Evolutionary conservation across 1,284 basidiomycete species (phyloP).

Genomic region (Cryptococcus hybrid): DNA sequence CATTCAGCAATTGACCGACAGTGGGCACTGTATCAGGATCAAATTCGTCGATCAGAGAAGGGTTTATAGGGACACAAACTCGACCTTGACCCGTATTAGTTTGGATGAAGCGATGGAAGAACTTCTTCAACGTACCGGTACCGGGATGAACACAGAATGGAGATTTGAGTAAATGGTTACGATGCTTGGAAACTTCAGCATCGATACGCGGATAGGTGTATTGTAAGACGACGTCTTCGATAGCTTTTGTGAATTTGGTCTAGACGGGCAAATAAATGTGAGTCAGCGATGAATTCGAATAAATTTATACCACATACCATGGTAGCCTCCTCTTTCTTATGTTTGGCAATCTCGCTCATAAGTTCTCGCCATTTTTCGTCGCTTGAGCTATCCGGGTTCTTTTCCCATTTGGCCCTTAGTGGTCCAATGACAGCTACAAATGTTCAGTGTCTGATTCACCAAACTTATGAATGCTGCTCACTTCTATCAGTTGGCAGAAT

Average conservation of each 20-base stretch:
- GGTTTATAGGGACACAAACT: slow-evolving; percentile 91
- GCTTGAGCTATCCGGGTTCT: slow-evolving; percentile 58
- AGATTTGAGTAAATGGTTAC: slow-evolving; percentile 96
- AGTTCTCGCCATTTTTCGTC: slow-evolving; percentile 73
- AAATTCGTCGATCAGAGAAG: slow-evolving; percentile 72
- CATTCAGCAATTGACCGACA: slow-evolving; percentile 73
- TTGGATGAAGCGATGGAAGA: neutral
- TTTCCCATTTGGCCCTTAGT: slow-evolving; percentile 64
- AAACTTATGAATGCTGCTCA: slow-evolving; percentile 20
- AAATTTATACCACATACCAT: neutral
- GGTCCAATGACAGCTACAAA: slow-evolving; percentile 49
- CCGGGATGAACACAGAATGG: slow-evolving; percentile 97
- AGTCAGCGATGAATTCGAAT: neutral
- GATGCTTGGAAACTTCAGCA: slow-evolving; percentile 93
- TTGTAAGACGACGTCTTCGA: slow-evolving; percentile 87
- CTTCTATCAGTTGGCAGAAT: slow-evolving; percentile 65
- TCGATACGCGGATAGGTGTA: slow-evolving; percentile 97
- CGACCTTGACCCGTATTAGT: slow-evolving; percentile 59
- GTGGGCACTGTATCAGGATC: slow-evolving; percentile 85
- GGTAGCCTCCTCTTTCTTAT: slow-evolving; percentile 33
- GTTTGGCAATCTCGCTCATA: slow-evolving; percentile 27
- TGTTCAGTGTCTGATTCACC: neutral
- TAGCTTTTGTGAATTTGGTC: slow-evolving; percentile 49
- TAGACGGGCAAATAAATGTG: slow-evolving; percentile 6
- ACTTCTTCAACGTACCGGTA: slow-evolving; percentile 55